These are phyloP conservation scores for Mycena rebaudengoi DNA, from an alignment of 768 basidiomycete species.

Conservation along the genomic window DNA sequence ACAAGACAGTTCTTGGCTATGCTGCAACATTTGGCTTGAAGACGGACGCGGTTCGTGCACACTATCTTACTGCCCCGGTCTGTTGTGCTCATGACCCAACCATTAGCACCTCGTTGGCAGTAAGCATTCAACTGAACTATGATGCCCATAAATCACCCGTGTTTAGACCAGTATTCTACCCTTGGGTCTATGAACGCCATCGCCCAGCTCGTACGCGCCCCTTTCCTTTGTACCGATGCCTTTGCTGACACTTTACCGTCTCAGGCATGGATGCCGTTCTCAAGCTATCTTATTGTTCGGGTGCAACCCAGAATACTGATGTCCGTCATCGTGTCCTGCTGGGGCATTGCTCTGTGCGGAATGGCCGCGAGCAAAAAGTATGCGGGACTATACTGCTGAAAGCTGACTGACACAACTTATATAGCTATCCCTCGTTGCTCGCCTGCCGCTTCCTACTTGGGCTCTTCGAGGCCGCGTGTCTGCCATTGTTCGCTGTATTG, in stretches of 20 bases:
- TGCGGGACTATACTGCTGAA: neutral
- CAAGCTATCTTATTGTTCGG: neutral
- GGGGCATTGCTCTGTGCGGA: neutral
- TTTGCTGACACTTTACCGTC: no score
- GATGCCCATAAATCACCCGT: no score
- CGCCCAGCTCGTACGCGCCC: neutral
- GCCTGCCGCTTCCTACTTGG: neutral
- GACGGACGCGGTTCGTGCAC: neutral
- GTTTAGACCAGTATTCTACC: neutral
- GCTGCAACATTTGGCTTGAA: neutral
- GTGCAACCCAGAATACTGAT: neutral
- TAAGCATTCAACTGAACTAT: no score
- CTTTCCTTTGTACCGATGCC: no score
- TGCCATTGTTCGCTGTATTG: neutral
- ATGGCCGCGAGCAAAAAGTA: neutral
- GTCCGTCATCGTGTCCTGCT: neutral
- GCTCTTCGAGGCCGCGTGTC: neutral
- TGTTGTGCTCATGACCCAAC: no score
- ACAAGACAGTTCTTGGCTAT: neutral
- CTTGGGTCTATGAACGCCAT: neutral
- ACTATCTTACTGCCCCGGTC: neutral
- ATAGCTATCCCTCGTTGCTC: neutral
- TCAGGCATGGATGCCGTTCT: neutral
- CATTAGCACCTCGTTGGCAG: neutral
- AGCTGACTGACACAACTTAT: neutral